phyloP scores from a whole-genome alignment of 257 asterid genomes.

The Leonotis leonurus region DNA sequence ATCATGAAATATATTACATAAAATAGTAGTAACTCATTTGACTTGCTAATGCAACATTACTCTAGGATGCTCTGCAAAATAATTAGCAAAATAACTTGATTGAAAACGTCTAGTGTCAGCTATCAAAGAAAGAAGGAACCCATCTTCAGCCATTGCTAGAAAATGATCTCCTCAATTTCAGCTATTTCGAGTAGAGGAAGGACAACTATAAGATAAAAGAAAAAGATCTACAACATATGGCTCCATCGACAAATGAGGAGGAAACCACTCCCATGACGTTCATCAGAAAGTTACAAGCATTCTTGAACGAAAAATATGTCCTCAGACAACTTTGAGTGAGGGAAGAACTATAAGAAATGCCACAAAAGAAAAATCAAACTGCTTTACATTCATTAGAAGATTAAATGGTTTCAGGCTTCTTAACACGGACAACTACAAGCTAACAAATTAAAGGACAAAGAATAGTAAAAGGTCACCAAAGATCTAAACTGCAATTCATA shows the following conservation, averaged over 20 bases:
- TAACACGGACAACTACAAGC: background rate
- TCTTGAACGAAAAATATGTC: background rate
- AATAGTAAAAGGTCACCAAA: background rate
- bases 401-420: background rate
- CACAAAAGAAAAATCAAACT: background rate
- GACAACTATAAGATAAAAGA: background rate
- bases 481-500: background rate
- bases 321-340: background rate
- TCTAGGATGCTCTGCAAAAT: background rate
- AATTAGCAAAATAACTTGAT: background rate
- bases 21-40: background rate
- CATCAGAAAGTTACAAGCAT: background rate
- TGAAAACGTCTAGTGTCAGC: background rate
- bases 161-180: background rate
- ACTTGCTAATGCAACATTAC: background rate
- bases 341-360: background rate
- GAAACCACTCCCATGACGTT: constrained; percentile 2
- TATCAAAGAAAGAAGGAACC: background rate
- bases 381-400: background rate
- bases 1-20: background rate
- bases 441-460: background rate
- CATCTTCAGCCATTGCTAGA: background rate
- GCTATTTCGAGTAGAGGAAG: background rate
- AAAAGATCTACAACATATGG: no score
- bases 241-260: background rate